Conservation (phyloP, 805 yeast genomes). For the Ogataea corticis region DNA sequence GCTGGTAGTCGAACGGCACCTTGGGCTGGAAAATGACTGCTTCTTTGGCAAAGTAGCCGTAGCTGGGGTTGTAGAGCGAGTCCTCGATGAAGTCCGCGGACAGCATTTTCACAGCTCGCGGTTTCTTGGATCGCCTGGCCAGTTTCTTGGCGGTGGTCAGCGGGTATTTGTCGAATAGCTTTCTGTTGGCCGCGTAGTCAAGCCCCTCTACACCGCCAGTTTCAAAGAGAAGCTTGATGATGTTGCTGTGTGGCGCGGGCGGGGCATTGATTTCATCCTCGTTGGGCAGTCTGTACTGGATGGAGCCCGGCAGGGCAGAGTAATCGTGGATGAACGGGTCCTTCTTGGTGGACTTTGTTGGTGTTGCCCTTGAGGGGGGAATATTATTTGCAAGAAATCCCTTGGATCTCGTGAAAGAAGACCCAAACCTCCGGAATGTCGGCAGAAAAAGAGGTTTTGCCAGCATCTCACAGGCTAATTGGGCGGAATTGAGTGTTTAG, state of each 20-base stretch:
- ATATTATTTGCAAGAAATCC: no score
- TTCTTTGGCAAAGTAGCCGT: slow-evolving; percentile 79
- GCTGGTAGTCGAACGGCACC: slow-evolving; percentile 61
- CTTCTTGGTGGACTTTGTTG: slow-evolving; percentile 8
- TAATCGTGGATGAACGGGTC: slow-evolving; percentile 35
- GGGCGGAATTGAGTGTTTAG: not conserved
- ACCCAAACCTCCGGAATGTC: not conserved
- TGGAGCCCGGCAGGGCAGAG: slow-evolving; percentile 31
- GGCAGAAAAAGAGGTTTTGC: not conserved
- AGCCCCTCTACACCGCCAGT: slow-evolving; percentile 39
- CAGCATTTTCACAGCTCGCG: slow-evolving; percentile 67
- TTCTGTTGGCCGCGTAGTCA: slow-evolving; percentile 33
- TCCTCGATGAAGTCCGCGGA: slow-evolving; percentile 81
- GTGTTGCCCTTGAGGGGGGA: not conserved
- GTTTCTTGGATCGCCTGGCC: slow-evolving; percentile 45
- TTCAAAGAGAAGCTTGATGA: slow-evolving; percentile 30
- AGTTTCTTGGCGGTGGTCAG: slow-evolving; percentile 39
- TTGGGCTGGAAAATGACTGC: slow-evolving; percentile 75
- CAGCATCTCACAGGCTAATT: not conserved
- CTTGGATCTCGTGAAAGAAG: no score
- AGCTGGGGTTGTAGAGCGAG: slow-evolving; percentile 74
- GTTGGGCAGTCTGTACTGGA: slow-evolving; percentile 33
- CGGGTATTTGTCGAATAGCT: slow-evolving; percentile 45
- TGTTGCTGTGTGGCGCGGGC: slow-evolving; percentile 24
- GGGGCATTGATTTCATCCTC: slow-evolving; percentile 21